phyloP scores from a whole-genome alignment of 2,329 filamentous ascomycete species.

The Pseudomassariella vexata region DNA sequence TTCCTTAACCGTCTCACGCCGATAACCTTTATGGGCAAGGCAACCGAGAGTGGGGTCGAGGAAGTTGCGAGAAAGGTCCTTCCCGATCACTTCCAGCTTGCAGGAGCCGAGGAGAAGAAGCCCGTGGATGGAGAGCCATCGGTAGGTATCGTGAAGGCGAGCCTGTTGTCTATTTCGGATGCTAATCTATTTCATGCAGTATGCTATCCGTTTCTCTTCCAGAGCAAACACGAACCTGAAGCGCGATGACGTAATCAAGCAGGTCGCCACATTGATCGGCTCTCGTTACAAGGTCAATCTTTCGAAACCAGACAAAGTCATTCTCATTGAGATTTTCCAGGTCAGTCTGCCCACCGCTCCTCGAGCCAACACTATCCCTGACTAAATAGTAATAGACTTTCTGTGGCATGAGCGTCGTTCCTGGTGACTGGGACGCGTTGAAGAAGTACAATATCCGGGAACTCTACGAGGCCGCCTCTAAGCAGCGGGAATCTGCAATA shows the following conservation, averaged over 20 bases:
- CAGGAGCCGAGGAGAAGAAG: slow-evolving; percentile 12
- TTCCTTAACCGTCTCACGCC: slow-evolving; percentile 58
- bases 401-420: slow-evolving; percentile 74
- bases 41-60: slow-evolving; percentile 62
- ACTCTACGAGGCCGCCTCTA: slow-evolving; percentile 47
- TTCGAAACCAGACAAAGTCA: slow-evolving; percentile 69
- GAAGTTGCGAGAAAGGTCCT: slow-evolving; percentile 60
- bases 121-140: slow-evolving; percentile 22
- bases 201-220: slow-evolving; percentile 76
- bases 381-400: slow-evolving; percentile 49
- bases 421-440: slow-evolving; percentile 65
- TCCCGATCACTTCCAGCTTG: slow-evolving; percentile 53
- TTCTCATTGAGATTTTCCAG: slow-evolving; percentile 76
- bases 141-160: slow-evolving; percentile 28
- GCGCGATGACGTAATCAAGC: slow-evolving; percentile 64
- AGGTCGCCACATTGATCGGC: slow-evolving; percentile 61
- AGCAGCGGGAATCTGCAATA: too few relatives aligned
- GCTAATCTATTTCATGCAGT: slow-evolving; percentile 45
- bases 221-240: slow-evolving; percentile 67
- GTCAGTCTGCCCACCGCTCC: slow-evolving; percentile 39
- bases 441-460: slow-evolving; percentile 76
- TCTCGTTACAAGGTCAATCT: slow-evolving; percentile 70
- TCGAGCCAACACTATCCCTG: slow-evolving; percentile 4
- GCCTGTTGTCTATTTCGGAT: too few relatives aligned
- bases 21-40: slow-evolving; percentile 48